Conservation (phyloP, 441 rosid genomes). For the Raphanus hybrid region DNA sequence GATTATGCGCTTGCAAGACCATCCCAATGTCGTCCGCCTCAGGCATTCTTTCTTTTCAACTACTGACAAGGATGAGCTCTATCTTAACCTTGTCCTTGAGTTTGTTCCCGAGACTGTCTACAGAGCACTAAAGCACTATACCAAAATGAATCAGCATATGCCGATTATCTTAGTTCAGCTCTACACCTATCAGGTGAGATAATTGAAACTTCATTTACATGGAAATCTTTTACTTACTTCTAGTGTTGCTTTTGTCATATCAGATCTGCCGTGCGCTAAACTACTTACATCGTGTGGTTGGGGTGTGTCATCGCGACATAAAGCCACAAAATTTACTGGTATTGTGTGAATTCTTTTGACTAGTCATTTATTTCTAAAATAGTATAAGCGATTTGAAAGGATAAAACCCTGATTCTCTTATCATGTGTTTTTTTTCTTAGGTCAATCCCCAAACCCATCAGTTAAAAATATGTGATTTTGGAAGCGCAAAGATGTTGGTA, state of each 20-base stretch:
- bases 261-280: constrained; percentile 72
- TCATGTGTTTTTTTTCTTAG: constrained; percentile 45
- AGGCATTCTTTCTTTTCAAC: constrained; percentile 80
- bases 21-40: constrained; percentile 72
- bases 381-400: not conserved
- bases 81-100: constrained; percentile 80
- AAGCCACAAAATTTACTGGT: constrained; percentile 90
- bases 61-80: constrained; percentile 51
- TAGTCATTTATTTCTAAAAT: not conserved
- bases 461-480: constrained; percentile 87
- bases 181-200: constrained; percentile 69
- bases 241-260: not conserved
- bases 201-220: not conserved
- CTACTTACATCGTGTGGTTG: constrained; percentile 67
- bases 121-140: constrained; percentile 63
- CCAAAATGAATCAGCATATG: constrained; percentile 62
- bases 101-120: constrained; percentile 75
- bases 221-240: not conserved
- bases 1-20: constrained; percentile 70
- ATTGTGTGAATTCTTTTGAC: constrained; percentile 18
- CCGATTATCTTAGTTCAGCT: constrained; percentile 69
- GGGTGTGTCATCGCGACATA: constrained; percentile 85
- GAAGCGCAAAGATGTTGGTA: constrained; percentile 82
- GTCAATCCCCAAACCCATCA: constrained; percentile 76
- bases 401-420: not conserved